phyloP scores from a whole-genome alignment of 177 flowering plant species.

The Vitis hybrid region DNA sequence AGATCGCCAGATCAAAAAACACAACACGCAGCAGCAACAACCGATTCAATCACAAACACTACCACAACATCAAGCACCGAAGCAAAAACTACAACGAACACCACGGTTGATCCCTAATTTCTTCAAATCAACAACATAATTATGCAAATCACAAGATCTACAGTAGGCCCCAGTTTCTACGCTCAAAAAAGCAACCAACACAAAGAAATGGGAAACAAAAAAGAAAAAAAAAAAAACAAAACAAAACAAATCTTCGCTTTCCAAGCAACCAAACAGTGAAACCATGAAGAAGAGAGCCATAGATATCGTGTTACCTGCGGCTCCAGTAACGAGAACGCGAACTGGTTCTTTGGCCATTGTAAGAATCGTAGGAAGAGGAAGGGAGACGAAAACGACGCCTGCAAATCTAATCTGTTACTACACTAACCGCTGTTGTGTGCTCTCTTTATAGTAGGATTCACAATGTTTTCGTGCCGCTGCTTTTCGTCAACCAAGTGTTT shows the following conservation, averaged over 20 bases:
- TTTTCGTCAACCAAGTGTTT: too few relatives aligned
- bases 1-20: not conserved
- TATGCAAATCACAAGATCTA: not conserved
- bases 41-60: too few relatives aligned
- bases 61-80: slow-evolving; percentile 79
- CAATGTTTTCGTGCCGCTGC: too few relatives aligned
- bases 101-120: slow-evolving; percentile 29
- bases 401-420: too few relatives aligned
- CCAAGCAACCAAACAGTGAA: not conserved
- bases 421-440: too few relatives aligned
- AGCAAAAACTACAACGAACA: slow-evolving; percentile 54
- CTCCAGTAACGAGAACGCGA: slow-evolving; percentile 44
- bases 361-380: not conserved
- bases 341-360: slow-evolving; percentile 31
- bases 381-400: too few relatives aligned
- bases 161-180: slow-evolving; percentile 9
- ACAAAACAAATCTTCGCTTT: not conserved
- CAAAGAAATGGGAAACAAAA: not conserved
- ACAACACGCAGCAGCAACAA: slow-evolving; percentile 12
- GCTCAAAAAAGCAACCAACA: slow-evolving; percentile 28
- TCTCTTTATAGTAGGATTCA: too few relatives aligned
- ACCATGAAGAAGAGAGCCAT: not conserved
- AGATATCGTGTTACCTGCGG: slow-evolving; percentile 30
- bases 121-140: not conserved
- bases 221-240: too few relatives aligned